phyloP scores from a whole-genome alignment of 805 yeast species.

The Metschnikowia amazonensis region DNA sequence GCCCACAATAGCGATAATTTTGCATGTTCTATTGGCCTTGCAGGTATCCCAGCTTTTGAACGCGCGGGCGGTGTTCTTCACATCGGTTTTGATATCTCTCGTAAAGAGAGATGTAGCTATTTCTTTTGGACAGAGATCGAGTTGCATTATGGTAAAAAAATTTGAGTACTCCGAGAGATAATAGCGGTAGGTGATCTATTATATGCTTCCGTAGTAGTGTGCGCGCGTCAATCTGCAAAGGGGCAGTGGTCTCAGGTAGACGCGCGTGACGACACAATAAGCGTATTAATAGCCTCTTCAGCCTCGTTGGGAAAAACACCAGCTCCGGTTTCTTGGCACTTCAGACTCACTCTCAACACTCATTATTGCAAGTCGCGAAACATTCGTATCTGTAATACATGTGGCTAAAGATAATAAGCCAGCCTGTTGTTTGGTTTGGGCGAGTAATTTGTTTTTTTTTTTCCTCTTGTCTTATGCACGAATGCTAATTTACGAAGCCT shows the following conservation, averaged over 20 bases:
- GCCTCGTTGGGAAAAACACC: not conserved
- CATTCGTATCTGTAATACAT: not conserved
- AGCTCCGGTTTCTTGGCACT: not conserved
- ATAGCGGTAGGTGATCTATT: not conserved
- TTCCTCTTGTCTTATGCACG: not conserved
- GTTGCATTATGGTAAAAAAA: slow-evolving; percentile 8
- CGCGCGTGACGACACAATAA: slow-evolving; percentile 2
- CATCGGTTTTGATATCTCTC: slow-evolving; percentile 16
- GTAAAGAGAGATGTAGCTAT: slow-evolving; percentile 7
- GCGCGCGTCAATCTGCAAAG: slow-evolving; percentile 1
- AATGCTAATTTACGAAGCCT: not conserved
- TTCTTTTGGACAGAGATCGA: slow-evolving; percentile 13
- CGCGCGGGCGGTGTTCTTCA: slow-evolving; percentile 42
- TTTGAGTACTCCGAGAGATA: not conserved
- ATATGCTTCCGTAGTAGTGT: not conserved
- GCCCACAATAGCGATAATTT: slow-evolving; percentile 71
- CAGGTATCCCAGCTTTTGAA: slow-evolving; percentile 73
- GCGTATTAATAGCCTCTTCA: not conserved
- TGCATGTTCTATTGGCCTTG: slow-evolving; percentile 73
- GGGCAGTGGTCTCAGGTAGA: slow-evolving; percentile 1
- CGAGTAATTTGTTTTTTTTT: not conserved
- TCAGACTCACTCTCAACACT: not conserved
- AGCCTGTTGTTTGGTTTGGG: not conserved
- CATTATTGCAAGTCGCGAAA: not conserved
- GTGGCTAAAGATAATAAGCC: not conserved